phyloP scores from a whole-genome alignment of 371 early-diverging fungal genomes.

The Dichotomocladium elegans region DNA sequence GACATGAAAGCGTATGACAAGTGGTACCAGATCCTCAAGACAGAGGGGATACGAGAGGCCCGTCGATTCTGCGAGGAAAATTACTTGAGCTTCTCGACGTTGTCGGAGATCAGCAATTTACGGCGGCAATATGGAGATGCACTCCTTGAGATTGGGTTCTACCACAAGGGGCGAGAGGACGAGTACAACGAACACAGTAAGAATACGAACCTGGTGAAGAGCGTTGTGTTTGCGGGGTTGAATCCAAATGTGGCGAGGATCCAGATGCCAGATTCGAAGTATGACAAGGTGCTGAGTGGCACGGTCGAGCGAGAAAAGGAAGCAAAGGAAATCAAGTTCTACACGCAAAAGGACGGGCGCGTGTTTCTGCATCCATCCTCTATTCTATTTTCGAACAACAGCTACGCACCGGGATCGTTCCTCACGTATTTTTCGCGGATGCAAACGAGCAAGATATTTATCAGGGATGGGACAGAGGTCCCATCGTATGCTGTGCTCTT shows the following conservation, averaged over 20 bases:
- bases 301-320: constrained; percentile 71
- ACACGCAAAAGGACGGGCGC: constrained; percentile 61
- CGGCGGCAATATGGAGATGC: constrained; percentile 57
- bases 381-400: constrained; percentile 54
- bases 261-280: constrained; percentile 67
- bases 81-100: constrained; percentile 56
- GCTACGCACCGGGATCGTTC: constrained; percentile 56
- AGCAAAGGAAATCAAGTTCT: constrained; percentile 70
- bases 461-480: constrained; percentile 73
- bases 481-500: constrained; percentile 68
- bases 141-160: constrained; percentile 59
- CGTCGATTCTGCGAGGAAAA: constrained; percentile 45
- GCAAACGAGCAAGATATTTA: constrained; percentile 67
- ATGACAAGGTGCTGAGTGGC: constrained; percentile 68
- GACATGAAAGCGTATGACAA: constrained; percentile 64
- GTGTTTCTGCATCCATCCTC: constrained; percentile 84
- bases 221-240: constrained; percentile 59
- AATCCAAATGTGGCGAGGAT: constrained; percentile 73
- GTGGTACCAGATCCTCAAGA: constrained; percentile 44
- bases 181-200: constrained; percentile 44
- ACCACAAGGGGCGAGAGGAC: constrained; percentile 16
- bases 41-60: constrained; percentile 32
- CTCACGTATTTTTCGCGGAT: constrained; percentile 69
- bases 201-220: constrained; percentile 55
- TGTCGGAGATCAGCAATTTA: constrained; percentile 46